Percentiles rank a stretch among this genome's conserved stretches.
Conservation (phyloP, 2,329 filamentous ascomycete genomes). For the Monosporascus sp. region DNA sequence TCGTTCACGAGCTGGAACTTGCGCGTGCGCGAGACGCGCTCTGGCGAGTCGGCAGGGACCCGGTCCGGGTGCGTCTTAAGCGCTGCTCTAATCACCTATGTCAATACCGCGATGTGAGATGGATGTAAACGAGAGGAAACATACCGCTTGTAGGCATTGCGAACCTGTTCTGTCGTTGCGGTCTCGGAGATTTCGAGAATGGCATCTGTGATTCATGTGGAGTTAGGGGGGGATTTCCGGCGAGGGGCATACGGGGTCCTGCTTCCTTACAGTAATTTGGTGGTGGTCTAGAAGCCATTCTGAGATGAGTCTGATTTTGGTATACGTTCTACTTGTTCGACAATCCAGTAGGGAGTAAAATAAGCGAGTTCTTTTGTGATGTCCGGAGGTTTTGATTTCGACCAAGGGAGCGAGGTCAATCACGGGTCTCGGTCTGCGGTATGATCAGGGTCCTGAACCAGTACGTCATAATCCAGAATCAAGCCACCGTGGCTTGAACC, state of each 20-base stretch:
- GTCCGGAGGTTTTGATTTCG: no score
- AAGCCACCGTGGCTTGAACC: neutral
- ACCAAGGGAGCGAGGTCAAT: no score
- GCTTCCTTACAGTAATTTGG: constrained; percentile 54
- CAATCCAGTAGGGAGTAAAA: neutral
- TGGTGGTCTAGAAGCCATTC: constrained; percentile 34
- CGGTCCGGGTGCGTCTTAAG: constrained; percentile 92
- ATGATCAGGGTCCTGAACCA: no score
- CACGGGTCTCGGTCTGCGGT: no score
- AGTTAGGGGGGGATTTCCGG: constrained; percentile 13
- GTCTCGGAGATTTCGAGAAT: constrained; percentile 68
- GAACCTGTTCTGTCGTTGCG: constrained; percentile 77
- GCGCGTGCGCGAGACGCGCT: constrained; percentile 75
- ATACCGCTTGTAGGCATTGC: constrained; percentile 90
- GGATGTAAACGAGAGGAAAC: constrained; percentile 2
- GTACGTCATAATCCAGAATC: neutral
- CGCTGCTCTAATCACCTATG: constrained; percentile 57
- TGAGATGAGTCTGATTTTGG: constrained; percentile 27
- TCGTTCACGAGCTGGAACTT: constrained; percentile 91
- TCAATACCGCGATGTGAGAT: neutral
- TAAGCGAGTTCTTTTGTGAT: no score
- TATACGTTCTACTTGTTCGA: neutral
- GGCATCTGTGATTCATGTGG: constrained; percentile 50
- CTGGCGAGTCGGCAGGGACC: constrained; percentile 76
- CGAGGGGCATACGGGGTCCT: neutral